Evolutionary conservation across 192 early-diverging fungal species (phyloP).

Genomic region (Funneliformis geosporum): DNA sequence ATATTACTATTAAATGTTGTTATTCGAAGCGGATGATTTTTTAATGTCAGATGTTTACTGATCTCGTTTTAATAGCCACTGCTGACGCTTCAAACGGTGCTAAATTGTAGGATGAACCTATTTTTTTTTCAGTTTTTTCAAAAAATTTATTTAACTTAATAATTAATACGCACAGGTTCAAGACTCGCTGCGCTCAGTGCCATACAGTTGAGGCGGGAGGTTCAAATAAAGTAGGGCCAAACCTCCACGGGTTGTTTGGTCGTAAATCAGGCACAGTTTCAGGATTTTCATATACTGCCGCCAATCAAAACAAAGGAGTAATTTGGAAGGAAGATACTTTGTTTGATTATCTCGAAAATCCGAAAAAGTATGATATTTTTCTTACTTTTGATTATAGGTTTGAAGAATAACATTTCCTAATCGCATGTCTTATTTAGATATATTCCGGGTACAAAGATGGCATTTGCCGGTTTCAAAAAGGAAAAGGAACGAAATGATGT

Average conservation of each 20-base stretch:
- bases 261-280: slow-evolving; percentile 82
- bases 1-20: neutral
- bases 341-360: slow-evolving; percentile 97
- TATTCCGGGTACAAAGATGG: slow-evolving; percentile 96
- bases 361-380: slow-evolving; percentile 77
- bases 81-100: slow-evolving; percentile 2
- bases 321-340: slow-evolving; percentile 88
- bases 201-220: slow-evolving; percentile 90
- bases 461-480: slow-evolving; percentile 93
- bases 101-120: neutral
- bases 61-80: neutral
- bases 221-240: slow-evolving; percentile 95
- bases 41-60: neutral
- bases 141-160: neutral
- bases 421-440: slow-evolving; percentile 38
- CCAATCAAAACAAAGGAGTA: slow-evolving; percentile 85
- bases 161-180: slow-evolving; percentile 60
- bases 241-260: slow-evolving; percentile 91
- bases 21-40: neutral
- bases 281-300: slow-evolving; percentile 91
- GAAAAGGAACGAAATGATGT: slow-evolving; percentile 82
- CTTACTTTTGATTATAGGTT: neutral
- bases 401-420: neutral
- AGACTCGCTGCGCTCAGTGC: slow-evolving; percentile 98
- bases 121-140: neutral